Conservation (phyloP, 2,329 filamentous ascomycete genomes). For the Pseudofabraea citricarpa region DNA sequence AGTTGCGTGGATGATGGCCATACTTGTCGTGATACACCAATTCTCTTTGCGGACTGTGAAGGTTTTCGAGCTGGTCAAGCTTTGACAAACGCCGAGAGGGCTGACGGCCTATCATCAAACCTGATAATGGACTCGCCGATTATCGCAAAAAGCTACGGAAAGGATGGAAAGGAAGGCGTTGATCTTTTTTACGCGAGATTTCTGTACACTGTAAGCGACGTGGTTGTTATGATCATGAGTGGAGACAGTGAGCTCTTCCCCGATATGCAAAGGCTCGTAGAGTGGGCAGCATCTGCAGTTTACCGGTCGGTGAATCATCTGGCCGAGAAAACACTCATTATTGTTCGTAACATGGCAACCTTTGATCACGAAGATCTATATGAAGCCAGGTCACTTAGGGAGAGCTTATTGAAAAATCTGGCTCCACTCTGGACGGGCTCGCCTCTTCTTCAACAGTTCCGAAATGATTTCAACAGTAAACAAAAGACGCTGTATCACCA, state of each 20-base stretch:
- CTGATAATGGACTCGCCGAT: constrained; percentile 5
- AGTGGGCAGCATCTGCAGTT: constrained; percentile 17
- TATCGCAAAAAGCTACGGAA: constrained; percentile 8
- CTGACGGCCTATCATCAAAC: neutral
- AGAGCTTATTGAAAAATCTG: constrained; percentile 7
- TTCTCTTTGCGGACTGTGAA: constrained; percentile 20
- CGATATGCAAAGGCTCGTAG: constrained; percentile 10
- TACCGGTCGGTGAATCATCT: constrained; percentile 16
- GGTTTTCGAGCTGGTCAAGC: constrained; percentile 15
- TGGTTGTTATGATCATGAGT: constrained; percentile 19
- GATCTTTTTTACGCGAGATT: constrained; percentile 20
- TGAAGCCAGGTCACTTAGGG: constrained; percentile 4
- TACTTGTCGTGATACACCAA: constrained; percentile 6
- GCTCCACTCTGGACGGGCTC: constrained; percentile 4
- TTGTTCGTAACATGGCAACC: constrained; percentile 15
- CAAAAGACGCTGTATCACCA: constrained; percentile 3
- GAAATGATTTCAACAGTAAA: constrained; percentile 7
- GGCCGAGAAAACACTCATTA: constrained; percentile 17
- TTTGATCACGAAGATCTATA: constrained; percentile 7
- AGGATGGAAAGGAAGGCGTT: constrained; percentile 13
- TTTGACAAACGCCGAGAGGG: constrained; percentile 10
- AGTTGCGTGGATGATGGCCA: neutral
- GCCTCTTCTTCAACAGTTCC: constrained; percentile 4
- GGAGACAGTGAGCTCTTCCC: constrained; percentile 9
- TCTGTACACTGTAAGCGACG: constrained; percentile 20